These are phyloP conservation scores for Zygosaccharomyces sapae DNA, from an alignment of 1,139 yeast species.

Conservation along the genomic window DNA sequence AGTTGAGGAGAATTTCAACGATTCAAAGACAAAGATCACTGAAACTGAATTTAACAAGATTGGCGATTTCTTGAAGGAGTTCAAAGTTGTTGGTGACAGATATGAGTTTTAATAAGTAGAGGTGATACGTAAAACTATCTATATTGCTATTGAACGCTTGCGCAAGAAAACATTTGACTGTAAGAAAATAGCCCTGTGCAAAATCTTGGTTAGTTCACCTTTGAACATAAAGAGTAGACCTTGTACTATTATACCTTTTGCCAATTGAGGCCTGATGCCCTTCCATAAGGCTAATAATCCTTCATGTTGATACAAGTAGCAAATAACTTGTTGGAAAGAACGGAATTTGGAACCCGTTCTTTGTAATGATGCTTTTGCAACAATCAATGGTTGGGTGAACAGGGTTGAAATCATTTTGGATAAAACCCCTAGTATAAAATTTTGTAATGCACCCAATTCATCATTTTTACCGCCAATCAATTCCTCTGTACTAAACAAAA, in stretches of 20 bases:
- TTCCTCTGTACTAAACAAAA: constrained; percentile 40
- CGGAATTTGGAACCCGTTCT: constrained; percentile 44
- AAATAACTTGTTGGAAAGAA: constrained; percentile 52
- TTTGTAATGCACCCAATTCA: constrained; percentile 56
- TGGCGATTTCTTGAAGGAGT: constrained; percentile 41
- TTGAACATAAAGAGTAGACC: constrained; percentile 80
- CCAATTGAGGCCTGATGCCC: constrained; percentile 75
- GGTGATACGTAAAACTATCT: not conserved
- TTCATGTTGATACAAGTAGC: constrained; percentile 47
- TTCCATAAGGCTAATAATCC: constrained; percentile 61
- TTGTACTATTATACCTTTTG: constrained; percentile 81
- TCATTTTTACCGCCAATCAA: constrained; percentile 10
- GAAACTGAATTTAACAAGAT: constrained; percentile 51
- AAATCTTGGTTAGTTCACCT: constrained; percentile 53
- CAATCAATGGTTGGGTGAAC: constrained; percentile 79
- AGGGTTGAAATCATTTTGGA: constrained; percentile 74
- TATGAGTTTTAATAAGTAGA: constrained; percentile 35
- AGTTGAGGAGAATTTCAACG: constrained; percentile 54
- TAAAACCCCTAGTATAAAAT: constrained; percentile 69
- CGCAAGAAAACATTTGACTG: constrained; percentile 8
- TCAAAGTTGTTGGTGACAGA: constrained; percentile 48
- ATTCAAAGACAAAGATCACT: constrained; percentile 42
- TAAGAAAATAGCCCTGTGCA: constrained; percentile 15
- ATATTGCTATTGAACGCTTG: not conserved
- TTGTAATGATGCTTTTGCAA: constrained; percentile 78